Percentiles rank a stretch among this genome's conserved stretches.
Evolutionary conservation across 768 basidiomycete genomes (phyloP).

Genomic region (Chalciporus piperatus): DNA sequence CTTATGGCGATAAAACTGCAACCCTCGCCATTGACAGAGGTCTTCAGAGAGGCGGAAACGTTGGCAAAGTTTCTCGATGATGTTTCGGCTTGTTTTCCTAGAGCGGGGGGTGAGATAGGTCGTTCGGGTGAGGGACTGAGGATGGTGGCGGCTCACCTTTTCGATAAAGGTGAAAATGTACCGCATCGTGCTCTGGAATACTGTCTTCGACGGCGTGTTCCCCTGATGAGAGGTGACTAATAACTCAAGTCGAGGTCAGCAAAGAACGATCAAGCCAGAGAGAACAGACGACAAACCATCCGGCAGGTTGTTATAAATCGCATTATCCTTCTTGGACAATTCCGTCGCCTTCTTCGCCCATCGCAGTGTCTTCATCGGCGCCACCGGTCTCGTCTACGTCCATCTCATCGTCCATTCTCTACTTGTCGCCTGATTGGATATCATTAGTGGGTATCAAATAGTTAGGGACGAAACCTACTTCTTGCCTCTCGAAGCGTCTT

Average conservation of each 20-base stretch:
- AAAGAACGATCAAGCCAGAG: not conserved
- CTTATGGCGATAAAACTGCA: slow-evolving; percentile 95
- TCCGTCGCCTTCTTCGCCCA: slow-evolving; percentile 56
- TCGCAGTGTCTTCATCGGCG: slow-evolving; percentile 34
- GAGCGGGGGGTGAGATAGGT: slow-evolving; percentile 31
- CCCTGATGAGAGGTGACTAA: slow-evolving; percentile 91
- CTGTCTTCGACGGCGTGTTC: slow-evolving; percentile 88
- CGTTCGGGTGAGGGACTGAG: not conserved
- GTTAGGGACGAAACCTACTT: slow-evolving; percentile 8
- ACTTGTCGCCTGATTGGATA: slow-evolving; percentile 13
- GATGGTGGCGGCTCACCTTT: slow-evolving; percentile 54
- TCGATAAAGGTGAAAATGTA: slow-evolving; percentile 98
- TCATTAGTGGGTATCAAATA: slow-evolving; percentile 9
- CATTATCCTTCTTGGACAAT: slow-evolving; percentile 95
- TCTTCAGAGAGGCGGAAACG: slow-evolving; percentile 88
- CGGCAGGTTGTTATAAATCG: slow-evolving; percentile 97
- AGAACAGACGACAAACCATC: slow-evolving; percentile 49
- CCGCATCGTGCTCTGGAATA: slow-evolving; percentile 87
- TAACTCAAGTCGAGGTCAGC: slow-evolving; percentile 51
- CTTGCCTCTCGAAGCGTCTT: slow-evolving; percentile 28
- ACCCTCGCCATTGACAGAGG: slow-evolving; percentile 89
- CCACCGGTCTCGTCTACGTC: slow-evolving; percentile 49
- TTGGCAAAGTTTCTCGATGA: slow-evolving; percentile 97
- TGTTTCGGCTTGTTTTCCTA: slow-evolving; percentile 99
- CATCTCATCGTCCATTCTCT: slow-evolving; percentile 50